Conservation (phyloP, 768 basidiomycete species). For the Suillus paluster region DNA sequence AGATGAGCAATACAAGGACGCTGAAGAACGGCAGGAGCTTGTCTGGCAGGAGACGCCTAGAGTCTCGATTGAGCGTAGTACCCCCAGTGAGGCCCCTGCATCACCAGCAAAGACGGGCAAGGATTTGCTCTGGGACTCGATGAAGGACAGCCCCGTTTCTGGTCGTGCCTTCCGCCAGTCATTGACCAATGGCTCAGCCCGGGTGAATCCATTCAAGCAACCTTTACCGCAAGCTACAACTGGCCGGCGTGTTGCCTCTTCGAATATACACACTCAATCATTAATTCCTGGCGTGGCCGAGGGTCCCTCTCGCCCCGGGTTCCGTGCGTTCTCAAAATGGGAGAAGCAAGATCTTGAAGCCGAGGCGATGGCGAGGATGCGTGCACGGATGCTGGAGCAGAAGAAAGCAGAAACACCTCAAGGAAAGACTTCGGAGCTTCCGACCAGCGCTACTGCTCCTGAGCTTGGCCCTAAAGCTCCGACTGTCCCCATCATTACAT, state of each 20-base stretch:
- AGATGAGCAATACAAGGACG: conserved; percentile 70
- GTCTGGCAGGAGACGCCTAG: conserved; percentile 70
- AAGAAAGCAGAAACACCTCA: conserved; percentile 43
- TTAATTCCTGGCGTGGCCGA: conserved; percentile 45
- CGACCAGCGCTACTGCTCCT: conserved; percentile 28
- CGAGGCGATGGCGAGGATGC: conserved; percentile 73
- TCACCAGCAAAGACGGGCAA: conserved; percentile 56
- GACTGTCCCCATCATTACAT: conserved; percentile 31
- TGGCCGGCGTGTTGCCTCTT: conserved; percentile 49
- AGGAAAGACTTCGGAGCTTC: conserved; percentile 39
- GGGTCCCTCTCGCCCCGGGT: conserved; percentile 54
- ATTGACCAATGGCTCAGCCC: conserved; percentile 47
- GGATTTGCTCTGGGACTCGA: conserved; percentile 70
- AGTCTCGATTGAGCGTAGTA: conserved; percentile 46
- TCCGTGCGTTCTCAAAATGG: conserved; percentile 73
- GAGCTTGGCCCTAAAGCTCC: conserved; percentile 24
- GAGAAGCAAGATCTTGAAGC: conserved; percentile 88
- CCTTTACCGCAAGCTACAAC: conserved; percentile 38
- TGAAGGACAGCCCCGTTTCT: conserved; percentile 44
- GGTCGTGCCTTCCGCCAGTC: conserved; percentile 53
- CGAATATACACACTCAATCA: conserved; percentile 31
- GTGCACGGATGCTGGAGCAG: conserved; percentile 53
- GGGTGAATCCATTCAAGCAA: conserved; percentile 55
- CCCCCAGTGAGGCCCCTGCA: conserved; percentile 42
- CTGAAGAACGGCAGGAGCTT: conserved; percentile 61